phyloP scores from a whole-genome alignment of 306 rosid species.

The Mimosa bimucronata region DNA sequence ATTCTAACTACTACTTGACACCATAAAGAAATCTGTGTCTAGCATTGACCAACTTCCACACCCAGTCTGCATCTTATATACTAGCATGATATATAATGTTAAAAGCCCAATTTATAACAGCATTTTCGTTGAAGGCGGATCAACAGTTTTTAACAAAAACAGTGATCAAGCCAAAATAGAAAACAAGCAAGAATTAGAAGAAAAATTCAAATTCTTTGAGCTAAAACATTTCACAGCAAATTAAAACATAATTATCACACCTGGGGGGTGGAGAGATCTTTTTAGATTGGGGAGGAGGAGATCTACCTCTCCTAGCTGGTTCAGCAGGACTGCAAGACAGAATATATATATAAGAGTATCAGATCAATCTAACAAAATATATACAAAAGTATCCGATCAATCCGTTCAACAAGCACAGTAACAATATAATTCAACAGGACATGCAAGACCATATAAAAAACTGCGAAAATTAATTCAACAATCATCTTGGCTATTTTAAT shows the following conservation, averaged over 20 bases:
- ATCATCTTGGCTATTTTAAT: background rate
- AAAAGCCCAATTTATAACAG: background rate
- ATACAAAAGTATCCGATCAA: background rate
- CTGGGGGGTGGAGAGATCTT: slow-evolving; percentile 23
- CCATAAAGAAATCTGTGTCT: background rate
- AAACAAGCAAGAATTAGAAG: background rate
- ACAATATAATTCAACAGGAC: background rate
- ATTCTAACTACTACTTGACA: slow-evolving; percentile 17
- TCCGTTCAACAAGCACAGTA: background rate
- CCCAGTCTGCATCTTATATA: background rate
- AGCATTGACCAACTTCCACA: background rate
- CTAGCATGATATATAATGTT: slow-evolving; percentile 15
- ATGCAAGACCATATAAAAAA: background rate
- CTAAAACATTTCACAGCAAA: background rate
- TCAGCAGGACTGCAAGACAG: slow-evolving; percentile 24
- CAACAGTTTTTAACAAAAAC: background rate
- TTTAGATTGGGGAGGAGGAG: slow-evolving; percentile 19
- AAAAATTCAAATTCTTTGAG: background rate
- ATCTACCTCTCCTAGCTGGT: slow-evolving; percentile 18
- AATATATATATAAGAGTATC: too few relatives aligned
- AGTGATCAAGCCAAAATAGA: background rate
- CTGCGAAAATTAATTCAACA: background rate
- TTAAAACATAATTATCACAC: background rate
- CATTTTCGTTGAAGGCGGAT: too few relatives aligned
- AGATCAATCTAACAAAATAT: background rate